These are phyloP conservation scores for Cutaneotrichosporon cavernicola DNA, from an alignment of 1,284 basidiomycete species.

Conservation along the genomic window DNA sequence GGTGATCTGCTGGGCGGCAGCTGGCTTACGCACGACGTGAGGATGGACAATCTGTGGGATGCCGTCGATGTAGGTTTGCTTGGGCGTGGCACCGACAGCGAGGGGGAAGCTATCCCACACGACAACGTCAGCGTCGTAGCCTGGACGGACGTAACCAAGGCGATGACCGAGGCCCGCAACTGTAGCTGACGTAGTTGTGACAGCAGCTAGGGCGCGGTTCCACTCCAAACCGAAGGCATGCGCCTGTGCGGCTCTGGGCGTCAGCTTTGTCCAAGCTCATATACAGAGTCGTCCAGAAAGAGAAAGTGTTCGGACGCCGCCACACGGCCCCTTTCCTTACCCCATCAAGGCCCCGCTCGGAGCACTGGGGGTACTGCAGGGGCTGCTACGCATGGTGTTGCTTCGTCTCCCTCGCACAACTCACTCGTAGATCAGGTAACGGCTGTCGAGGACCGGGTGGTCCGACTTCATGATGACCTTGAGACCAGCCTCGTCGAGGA, in stretches of 20 bases:
- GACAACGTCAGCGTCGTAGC: slow-evolving; percentile 65
- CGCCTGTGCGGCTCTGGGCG: slow-evolving; percentile 67
- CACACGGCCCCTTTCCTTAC: too few species aligned
- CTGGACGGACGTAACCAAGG: slow-evolving; percentile 69
- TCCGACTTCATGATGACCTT: slow-evolving; percentile 68
- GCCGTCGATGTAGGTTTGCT: slow-evolving; percentile 63
- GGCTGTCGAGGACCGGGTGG: slow-evolving; percentile 66
- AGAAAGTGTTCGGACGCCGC: too few species aligned
- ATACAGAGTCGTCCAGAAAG: too few species aligned
- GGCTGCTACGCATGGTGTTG: background rate
- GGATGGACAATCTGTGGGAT: slow-evolving; percentile 54
- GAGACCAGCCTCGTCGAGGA: slow-evolving; percentile 71
- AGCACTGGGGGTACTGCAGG: too few species aligned
- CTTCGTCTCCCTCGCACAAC: background rate
- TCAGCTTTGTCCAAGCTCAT: background rate
- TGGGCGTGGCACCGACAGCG: slow-evolving; percentile 61
- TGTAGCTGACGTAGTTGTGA: slow-evolving; percentile 74
- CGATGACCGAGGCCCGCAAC: slow-evolving; percentile 77
- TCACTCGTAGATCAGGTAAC: slow-evolving; percentile 71
- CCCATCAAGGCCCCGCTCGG: too few species aligned
- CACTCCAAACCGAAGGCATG: slow-evolving; percentile 64
- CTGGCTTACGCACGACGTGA: slow-evolving; percentile 42
- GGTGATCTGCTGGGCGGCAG: slow-evolving; percentile 44
- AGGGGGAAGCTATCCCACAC: slow-evolving; percentile 87
- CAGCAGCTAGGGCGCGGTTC: slow-evolving; percentile 57